Percentiles rank a stretch among this genome's conserved stretches.
These are phyloP conservation scores for Eucalyptus marginata DNA, from an alignment of 345 rosid species.

Conservation along the genomic window DNA sequence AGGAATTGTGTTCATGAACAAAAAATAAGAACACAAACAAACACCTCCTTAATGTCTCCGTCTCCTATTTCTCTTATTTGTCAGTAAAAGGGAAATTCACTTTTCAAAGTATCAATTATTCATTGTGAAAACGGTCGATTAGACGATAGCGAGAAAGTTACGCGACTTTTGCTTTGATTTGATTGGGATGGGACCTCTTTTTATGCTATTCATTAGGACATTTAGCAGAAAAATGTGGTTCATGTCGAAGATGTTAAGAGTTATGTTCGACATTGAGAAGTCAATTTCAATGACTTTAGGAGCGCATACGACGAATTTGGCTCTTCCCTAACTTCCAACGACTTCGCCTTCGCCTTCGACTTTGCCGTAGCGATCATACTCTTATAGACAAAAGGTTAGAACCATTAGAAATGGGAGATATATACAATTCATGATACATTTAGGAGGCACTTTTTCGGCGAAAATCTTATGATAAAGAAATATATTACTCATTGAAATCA, in stretches of 20 bases:
- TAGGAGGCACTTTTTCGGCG: accelerated
- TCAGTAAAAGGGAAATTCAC: neutral
- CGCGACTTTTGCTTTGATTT: neutral
- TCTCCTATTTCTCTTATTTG: too few relatives aligned
- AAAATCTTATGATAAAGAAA: neutral
- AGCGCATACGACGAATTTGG: neutral
- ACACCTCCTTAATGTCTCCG: too few relatives aligned
- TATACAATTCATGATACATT: neutral
- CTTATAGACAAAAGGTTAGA: neutral
- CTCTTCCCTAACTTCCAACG: neutral
- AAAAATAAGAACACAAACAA: too few relatives aligned
- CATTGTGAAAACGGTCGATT: neutral
- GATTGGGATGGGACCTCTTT: neutral
- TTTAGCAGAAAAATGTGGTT: neutral
- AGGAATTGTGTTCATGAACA: too few relatives aligned
- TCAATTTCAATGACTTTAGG: neutral
- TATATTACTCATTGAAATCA: neutral
- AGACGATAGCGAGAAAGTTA: neutral
- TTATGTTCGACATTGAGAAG: neutral
- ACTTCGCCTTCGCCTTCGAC: neutral
- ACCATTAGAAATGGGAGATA: neutral
- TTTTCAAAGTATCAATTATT: too few relatives aligned
- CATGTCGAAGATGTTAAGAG: neutral
- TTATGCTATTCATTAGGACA: neutral
- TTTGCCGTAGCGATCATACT: neutral